Evolutionary conservation across 768 basidiomycete species (phyloP), one percentile per base, ranked within the genome.

Genomic region (Leccinum arenicola): DNA sequence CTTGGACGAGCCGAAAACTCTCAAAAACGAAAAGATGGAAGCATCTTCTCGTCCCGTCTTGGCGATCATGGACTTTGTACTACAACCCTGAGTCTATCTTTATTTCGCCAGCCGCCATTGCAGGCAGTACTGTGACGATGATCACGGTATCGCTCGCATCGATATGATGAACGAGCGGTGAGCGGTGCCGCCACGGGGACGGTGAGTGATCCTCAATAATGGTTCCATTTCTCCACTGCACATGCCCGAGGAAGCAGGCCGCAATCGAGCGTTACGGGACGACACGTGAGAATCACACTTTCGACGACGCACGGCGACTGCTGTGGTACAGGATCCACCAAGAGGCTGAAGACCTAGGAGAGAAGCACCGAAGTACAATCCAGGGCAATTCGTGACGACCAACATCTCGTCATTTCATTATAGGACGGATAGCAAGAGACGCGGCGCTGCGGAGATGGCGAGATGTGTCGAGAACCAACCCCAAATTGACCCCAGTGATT

Each of bases 341-440:
- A 33, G 4, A 40, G 48, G 10, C 17, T 40, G 17, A 60, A 43
- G 66, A 64, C 48, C 65, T 69, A 66, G 67, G 64, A 70, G 50
- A 61, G 64, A 70, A 68, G 69, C 29, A 43, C 19, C 7, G 58
- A 65, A 61, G 58, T 64, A 51, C 66, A 52, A 68, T 66, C 61
- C 58, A 66, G 68, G 64, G 50, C 48, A 57, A 50, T 55, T 59
- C n/a, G 57, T 56, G 38, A 51, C 57, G 52, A 35, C 12, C 65
- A 55, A 53, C 15, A 55, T 70, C 65, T 65, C 68, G 68, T 70
- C 49, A 69, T 59, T 66, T 70, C 68, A 68, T 70, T 63, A 61
- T 63, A 49, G 35, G 58, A 48, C 51, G 57, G 48, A 17, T 48
- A 23, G 12, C 47, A 8, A 55, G 21, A 55, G 54, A 68, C 59